Conservation (phyloP, 2,329 filamentous ascomycete species). For the Teratosphaeria destructans region DNA sequence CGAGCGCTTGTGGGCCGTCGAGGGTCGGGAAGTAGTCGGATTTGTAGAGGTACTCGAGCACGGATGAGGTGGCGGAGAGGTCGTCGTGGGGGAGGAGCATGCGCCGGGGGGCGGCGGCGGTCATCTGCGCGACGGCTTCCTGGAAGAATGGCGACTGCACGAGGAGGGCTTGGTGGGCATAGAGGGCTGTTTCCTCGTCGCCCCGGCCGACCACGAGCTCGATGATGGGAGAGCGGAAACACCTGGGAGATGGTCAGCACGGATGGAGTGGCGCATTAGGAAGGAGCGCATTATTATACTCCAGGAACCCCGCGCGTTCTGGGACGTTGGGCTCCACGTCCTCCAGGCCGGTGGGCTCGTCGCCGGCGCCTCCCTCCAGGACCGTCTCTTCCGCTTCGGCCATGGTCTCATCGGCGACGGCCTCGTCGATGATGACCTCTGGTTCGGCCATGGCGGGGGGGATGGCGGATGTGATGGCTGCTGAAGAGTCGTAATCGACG, state of each 20-base stretch:
- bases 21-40: slow-evolving; percentile 71
- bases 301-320: slow-evolving; percentile 34
- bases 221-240: slow-evolving; percentile 39
- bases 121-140: slow-evolving; percentile 51
- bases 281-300: slow-evolving; percentile 22
- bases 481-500: not conserved
- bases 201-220: slow-evolving; percentile 39
- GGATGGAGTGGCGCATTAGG: not conserved
- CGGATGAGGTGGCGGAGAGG: slow-evolving; percentile 63
- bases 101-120: slow-evolving; percentile 43
- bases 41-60: slow-evolving; percentile 76
- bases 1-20: slow-evolving; percentile 52
- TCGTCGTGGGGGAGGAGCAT: slow-evolving; percentile 60
- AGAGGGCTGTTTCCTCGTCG: slow-evolving; percentile 52
- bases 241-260: slow-evolving; percentile 22
- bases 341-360: slow-evolving; percentile 27
- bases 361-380: slow-evolving; percentile 22
- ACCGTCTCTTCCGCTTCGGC: slow-evolving; percentile 21
- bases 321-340: slow-evolving; percentile 33
- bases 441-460: slow-evolving; percentile 21
- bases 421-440: slow-evolving; percentile 21
- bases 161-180: slow-evolving; percentile 71
- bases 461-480: not conserved
- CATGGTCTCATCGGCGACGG: slow-evolving; percentile 42
- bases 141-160: slow-evolving; percentile 64